A percentile compares a stretch with the other conserved stretches of the same genome.
Conservation (phyloP, 2,329 filamentous ascomycete genomes). For the Mariannaea sp. region DNA sequence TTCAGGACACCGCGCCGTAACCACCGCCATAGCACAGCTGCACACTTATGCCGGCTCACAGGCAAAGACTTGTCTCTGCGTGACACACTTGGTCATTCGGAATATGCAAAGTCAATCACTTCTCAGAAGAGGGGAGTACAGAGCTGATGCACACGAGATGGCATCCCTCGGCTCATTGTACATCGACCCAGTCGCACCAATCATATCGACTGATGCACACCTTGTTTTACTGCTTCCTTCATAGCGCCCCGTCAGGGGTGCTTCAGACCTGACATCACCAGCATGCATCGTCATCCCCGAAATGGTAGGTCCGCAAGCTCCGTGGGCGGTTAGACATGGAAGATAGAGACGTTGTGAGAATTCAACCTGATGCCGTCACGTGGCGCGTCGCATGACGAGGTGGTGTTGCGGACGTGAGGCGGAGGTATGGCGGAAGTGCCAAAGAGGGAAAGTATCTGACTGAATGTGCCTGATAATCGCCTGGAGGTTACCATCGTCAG, state of each 20-base stretch:
- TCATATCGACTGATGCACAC: conserved; percentile 3
- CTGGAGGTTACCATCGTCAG: neutral
- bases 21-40: no score
- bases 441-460: neutral
- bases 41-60: neutral
- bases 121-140: neutral
- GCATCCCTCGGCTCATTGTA: neutral
- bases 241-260: conserved; percentile 10
- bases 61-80: neutral
- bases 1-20: no score
- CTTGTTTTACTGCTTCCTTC: conserved; percentile 6
- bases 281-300: conserved; percentile 10
- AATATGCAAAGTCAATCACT: neutral
- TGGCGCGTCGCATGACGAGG: conserved; percentile 2
- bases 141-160: neutral
- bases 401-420: neutral
- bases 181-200: conserved; percentile 16
- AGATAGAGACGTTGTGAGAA: neutral
- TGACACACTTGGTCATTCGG: neutral
- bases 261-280: conserved; percentile 18
- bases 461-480: neutral
- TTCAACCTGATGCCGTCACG: conserved; percentile 2
- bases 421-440: conserved; percentile 8
- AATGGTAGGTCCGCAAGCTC: conserved; percentile 14
- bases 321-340: neutral